These are phyloP conservation scores for Pseudoturritis turrita DNA, from an alignment of 345 rosid species.

Conservation along the genomic window DNA sequence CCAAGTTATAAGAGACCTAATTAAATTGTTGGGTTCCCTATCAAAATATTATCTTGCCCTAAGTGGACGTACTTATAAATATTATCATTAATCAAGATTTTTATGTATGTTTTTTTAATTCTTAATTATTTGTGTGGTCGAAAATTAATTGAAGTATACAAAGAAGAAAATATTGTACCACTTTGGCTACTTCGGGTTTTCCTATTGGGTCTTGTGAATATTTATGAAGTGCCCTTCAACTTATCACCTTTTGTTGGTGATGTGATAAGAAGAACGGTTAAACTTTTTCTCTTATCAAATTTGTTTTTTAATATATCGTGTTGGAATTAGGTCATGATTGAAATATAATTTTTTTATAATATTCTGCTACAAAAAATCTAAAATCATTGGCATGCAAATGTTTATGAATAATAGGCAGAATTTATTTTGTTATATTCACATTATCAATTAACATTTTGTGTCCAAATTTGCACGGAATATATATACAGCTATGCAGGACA, in stretches of 20 bases:
- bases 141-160: slow-evolving; percentile 7
- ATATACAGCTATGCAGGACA: background rate
- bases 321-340: slow-evolving; percentile 30
- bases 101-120: background rate
- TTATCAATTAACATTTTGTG: background rate
- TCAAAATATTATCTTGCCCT: slow-evolving; percentile 24
- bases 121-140: slow-evolving; percentile 12
- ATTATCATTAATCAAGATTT: slow-evolving; percentile 17
- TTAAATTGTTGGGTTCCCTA: slow-evolving; percentile 14
- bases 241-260: slow-evolving; percentile 23
- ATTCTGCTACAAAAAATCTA: background rate
- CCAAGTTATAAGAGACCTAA: slow-evolving; percentile 31
- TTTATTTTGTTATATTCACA: background rate
- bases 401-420: background rate
- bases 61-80: slow-evolving; percentile 29
- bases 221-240: slow-evolving; percentile 26
- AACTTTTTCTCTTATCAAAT: slow-evolving; percentile 19
- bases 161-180: background rate
- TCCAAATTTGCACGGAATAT: background rate
- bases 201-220: slow-evolving; percentile 22
- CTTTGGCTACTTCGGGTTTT: slow-evolving; percentile 5
- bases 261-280: slow-evolving; percentile 27
- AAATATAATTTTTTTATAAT: background rate
- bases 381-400: background rate
- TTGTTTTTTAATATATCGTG: slow-evolving; percentile 12